Conservation (phyloP, 108 stramenopile genomes). For the Nitzschia sp. region DNA sequence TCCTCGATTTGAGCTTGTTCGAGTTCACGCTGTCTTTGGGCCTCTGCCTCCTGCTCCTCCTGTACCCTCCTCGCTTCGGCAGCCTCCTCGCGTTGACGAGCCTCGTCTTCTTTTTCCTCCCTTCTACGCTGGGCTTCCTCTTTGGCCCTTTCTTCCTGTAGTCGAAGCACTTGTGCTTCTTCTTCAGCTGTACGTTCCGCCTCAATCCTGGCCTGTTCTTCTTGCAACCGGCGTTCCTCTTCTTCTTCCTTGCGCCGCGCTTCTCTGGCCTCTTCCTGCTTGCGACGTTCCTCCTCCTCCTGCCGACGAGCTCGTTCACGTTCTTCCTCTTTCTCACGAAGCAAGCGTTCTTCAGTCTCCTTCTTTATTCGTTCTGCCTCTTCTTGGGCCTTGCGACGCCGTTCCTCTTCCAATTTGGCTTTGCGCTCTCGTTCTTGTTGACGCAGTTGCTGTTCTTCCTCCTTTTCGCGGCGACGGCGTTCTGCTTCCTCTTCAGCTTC, state of each 20-base stretch:
- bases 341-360: background rate
- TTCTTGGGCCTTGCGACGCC: conserved; percentile 14
- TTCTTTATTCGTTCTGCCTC: conserved; percentile 10
- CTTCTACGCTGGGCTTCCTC: conserved; percentile 14
- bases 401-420: conserved; percentile 13
- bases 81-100: conserved; percentile 14
- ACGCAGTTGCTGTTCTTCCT: conserved; percentile 11
- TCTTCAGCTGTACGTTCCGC: background rate
- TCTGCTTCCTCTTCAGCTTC: conserved; percentile 12
- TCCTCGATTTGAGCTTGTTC: conserved; percentile 1
- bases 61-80: background rate
- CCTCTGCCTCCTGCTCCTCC: conserved; percentile 12
- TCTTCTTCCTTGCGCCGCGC: conserved; percentile 4
- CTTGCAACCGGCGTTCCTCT: conserved; percentile 5
- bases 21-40: background rate
- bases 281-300: conserved; percentile 3
- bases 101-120: conserved; percentile 1
- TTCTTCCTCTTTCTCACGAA: conserved; percentile 6
- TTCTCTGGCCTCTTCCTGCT: background rate
- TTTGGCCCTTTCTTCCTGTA: background rate
- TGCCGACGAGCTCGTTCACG: conserved; percentile 8
- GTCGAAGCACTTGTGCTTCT: background rate
- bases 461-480: background rate
- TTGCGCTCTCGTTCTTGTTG: conserved; percentile 9
- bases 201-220: conserved; percentile 1